Percentiles rank a stretch among this genome's conserved stretches.
These are phyloP conservation scores for Teunomyces aglyptinius DNA, from an alignment of 805 yeast genomes.

Conservation along the genomic window DNA sequence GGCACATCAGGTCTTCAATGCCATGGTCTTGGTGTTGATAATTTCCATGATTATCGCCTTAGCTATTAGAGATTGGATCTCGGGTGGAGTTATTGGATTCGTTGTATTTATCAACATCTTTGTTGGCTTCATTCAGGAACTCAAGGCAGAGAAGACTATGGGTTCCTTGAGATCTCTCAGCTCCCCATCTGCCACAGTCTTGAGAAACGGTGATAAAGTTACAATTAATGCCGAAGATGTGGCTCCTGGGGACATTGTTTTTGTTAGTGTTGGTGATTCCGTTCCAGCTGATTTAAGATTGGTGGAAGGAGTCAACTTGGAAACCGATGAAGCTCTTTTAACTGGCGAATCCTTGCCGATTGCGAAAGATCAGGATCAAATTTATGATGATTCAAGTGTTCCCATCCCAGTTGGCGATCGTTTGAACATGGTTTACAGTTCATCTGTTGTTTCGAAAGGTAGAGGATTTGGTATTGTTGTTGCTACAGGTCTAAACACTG, in stretches of 20 bases:
- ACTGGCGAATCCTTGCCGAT: constrained; percentile 42
- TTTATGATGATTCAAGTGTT: constrained; percentile 36
- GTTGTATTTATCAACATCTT: constrained; percentile 46
- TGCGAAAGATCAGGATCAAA: constrained; percentile 28
- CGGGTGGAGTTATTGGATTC: constrained; percentile 45
- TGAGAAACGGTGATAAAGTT: constrained; percentile 39
- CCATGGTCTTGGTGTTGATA: constrained; percentile 38
- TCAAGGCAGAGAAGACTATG: constrained; percentile 51
- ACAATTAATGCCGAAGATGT: constrained; percentile 42
- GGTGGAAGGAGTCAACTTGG: constrained; percentile 33
- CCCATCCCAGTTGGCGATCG: constrained; percentile 39
- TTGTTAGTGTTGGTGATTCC: constrained; percentile 40
- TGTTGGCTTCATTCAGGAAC: constrained; percentile 51
- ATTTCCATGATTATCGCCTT: constrained; percentile 38
- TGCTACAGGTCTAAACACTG: constrained; percentile 39
- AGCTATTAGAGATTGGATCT: constrained; percentile 39
- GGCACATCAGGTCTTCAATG: constrained; percentile 39
- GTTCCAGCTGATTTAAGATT: constrained; percentile 44
- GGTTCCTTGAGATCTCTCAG: constrained; percentile 47
- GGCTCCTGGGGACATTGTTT: constrained; percentile 45
- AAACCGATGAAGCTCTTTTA: constrained; percentile 44
- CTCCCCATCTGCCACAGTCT: constrained; percentile 46
- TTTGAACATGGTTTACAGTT: constrained; percentile 32
- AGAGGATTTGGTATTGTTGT: constrained; percentile 40
- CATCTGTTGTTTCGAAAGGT: constrained; percentile 42